Evolutionary conservation across 2,329 filamentous ascomycete genomes (phyloP).

Genomic region (Pyrenophora seminiperda): DNA sequence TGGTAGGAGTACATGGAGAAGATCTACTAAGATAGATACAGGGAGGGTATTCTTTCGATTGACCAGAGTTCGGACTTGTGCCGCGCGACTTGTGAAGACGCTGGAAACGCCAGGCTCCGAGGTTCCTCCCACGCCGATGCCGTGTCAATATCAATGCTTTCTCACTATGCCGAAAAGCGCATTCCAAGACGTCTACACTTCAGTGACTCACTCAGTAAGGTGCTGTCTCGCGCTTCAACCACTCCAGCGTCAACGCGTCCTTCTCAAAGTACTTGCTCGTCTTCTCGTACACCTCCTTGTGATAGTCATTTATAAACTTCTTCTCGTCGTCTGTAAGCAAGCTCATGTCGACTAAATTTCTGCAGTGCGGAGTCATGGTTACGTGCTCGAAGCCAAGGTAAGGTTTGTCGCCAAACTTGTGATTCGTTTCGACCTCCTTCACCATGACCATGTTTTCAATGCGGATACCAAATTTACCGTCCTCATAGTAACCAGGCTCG

Average conservation of each 20-base stretch:
- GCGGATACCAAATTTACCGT: constrained; percentile 90
- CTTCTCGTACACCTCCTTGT: constrained; percentile 79
- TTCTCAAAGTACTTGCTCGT: constrained; percentile 76
- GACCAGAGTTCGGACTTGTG: constrained; percentile 10
- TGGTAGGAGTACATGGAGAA: not conserved
- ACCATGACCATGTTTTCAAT: constrained; percentile 97
- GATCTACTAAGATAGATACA: constrained; percentile 4
- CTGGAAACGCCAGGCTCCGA: constrained; percentile 22
- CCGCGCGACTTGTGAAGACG: constrained; percentile 12
- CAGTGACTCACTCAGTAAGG: constrained; percentile 46
- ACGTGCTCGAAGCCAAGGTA: constrained; percentile 96
- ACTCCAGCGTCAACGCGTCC: constrained; percentile 73
- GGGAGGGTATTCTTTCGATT: constrained; percentile 3
- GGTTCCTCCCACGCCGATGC: constrained; percentile 22
- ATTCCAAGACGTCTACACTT: constrained; percentile 1
- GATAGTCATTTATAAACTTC: constrained; percentile 85
- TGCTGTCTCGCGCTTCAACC: constrained; percentile 86
- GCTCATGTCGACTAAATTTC: constrained; percentile 77
- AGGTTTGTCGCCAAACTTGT: constrained; percentile 90
- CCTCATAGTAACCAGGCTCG: constrained; percentile 96
- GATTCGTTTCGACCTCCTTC: constrained; percentile 80
- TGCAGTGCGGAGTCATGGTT: constrained; percentile 94
- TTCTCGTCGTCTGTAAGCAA: constrained; percentile 77
- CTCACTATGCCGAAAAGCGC: constrained; percentile 6
- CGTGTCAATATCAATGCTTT: constrained; percentile 22